Evolutionary conservation across 257 asterid species (phyloP).

Genomic region (Knoxia roxburghii): DNA sequence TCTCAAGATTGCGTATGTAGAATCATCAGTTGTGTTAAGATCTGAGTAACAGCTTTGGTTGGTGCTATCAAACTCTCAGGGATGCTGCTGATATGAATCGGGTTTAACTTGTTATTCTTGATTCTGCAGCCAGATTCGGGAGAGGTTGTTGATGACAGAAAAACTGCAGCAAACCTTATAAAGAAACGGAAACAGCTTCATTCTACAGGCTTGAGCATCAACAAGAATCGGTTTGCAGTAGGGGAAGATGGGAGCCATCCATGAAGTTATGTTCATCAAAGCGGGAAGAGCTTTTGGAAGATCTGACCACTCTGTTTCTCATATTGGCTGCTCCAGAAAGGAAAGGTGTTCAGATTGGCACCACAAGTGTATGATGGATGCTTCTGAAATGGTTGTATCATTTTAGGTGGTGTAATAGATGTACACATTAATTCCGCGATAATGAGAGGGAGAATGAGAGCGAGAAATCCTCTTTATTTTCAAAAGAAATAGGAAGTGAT

Average conservation of each 20-base stretch:
- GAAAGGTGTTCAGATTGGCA: too few relatives aligned
- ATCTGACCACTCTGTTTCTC: too few relatives aligned
- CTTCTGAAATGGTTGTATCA: too few relatives aligned
- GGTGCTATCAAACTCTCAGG: neutral
- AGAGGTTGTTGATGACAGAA: constrained; percentile 63
- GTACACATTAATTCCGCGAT: too few relatives aligned
- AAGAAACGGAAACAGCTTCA: constrained; percentile 75
- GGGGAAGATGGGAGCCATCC: constrained; percentile 33
- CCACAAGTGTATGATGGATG: too few relatives aligned
- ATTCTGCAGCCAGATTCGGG: constrained; percentile 55
- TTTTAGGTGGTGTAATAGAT: too few relatives aligned
- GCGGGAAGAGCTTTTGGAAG: neutral
- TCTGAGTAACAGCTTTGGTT: neutral
- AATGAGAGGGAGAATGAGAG: too few relatives aligned
- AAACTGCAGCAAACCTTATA: constrained; percentile 50
- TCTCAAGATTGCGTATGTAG: neutral
- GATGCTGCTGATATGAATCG: neutral
- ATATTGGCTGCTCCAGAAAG: too few relatives aligned
- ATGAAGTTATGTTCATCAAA: neutral
- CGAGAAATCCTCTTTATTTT: too few relatives aligned
- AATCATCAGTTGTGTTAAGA: neutral
- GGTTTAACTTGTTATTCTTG: neutral
- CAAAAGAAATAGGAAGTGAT: too few relatives aligned
- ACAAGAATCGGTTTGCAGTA: constrained; percentile 49
- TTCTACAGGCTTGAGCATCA: constrained; percentile 49